Percentiles rank a stretch among this genome's conserved stretches.
phyloP scores from a whole-genome alignment of 2,329 filamentous ascomycete species.

The Sporothrix pseudoabietina region DNA sequence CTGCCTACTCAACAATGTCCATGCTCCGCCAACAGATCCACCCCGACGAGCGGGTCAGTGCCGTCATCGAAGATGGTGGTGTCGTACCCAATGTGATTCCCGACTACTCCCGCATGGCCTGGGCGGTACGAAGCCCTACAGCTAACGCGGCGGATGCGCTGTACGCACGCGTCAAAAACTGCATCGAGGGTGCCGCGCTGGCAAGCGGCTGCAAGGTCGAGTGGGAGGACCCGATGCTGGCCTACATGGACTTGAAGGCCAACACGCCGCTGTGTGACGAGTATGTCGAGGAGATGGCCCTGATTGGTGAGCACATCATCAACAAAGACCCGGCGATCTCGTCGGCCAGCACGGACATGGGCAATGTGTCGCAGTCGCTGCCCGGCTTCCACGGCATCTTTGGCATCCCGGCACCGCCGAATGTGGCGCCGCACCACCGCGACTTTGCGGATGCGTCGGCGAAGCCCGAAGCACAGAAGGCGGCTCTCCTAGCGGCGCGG shows the following conservation, averaged over 20 bases:
- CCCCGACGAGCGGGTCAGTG: conserved; percentile 54
- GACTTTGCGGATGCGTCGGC: conserved; percentile 46
- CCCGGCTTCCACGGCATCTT: conserved; percentile 50
- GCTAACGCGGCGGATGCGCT: conserved; percentile 40
- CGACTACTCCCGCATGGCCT: conserved; percentile 46
- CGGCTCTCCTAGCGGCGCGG: conserved; percentile 41
- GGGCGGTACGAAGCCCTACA: conserved; percentile 49
- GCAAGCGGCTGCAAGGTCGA: conserved; percentile 42
- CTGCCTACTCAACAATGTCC: conserved; percentile 44
- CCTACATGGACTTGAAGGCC: conserved; percentile 40
- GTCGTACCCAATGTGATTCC: conserved; percentile 45
- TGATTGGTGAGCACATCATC: conserved; percentile 36
- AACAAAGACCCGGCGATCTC: conserved; percentile 38
- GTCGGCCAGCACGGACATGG: conserved; percentile 44
- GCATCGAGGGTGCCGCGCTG: conserved; percentile 44
- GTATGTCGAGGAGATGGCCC: conserved; percentile 40
- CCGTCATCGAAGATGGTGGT: conserved; percentile 47
- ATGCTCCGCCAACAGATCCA: conserved; percentile 52
- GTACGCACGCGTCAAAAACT: conserved; percentile 40
- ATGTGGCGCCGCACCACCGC: conserved; percentile 45
- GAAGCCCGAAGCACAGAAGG: conserved; percentile 39
- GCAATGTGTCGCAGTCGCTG: conserved; percentile 49
- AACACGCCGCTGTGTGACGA: conserved; percentile 39
- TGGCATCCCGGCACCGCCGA: conserved; percentile 43
- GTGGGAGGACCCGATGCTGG: conserved; percentile 38